Conservation (phyloP, 768 basidiomycete species). For the Agaricus bisporus region DNA sequence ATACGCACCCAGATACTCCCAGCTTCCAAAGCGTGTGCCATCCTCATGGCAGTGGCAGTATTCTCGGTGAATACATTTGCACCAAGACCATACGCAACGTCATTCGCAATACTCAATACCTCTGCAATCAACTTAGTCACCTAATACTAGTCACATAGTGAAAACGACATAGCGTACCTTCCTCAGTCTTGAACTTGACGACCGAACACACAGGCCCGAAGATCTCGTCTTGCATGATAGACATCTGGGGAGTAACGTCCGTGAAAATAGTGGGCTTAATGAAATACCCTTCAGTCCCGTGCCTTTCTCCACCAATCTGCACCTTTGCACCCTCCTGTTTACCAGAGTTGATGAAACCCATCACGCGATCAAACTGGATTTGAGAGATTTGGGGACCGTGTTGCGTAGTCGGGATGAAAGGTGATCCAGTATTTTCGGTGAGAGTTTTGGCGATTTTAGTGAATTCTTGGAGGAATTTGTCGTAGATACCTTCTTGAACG, state of each 20-base stretch:
- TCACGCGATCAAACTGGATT: conserved; percentile 63
- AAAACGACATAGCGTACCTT: conserved; percentile 16
- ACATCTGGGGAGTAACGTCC: conserved; percentile 61
- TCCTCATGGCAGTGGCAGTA: conserved; percentile 56
- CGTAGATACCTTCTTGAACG: conserved; percentile 76
- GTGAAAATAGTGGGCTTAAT: conserved; percentile 75
- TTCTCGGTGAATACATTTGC: conserved; percentile 72
- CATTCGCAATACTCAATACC: conserved; percentile 61
- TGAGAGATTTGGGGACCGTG: conserved; percentile 74
- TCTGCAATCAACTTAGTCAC: conserved; percentile 20
- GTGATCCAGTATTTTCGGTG: conserved; percentile 50
- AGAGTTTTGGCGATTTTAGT: conserved; percentile 43
- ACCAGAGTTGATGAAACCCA: conserved; percentile 74
- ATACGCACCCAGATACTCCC: conserved; percentile 55
- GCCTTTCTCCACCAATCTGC: conserved; percentile 59
- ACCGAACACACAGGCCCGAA: conserved; percentile 80
- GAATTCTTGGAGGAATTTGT: conserved; percentile 62
- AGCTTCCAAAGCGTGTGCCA: conserved; percentile 61
- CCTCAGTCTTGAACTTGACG: conserved; percentile 68
- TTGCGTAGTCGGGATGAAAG: conserved; percentile 46
- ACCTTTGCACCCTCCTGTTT: conserved; percentile 67
- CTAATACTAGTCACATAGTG: background rate
- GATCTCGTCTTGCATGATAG: conserved; percentile 70
- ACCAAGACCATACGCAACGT: conserved; percentile 74
- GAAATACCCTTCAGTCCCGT: conserved; percentile 47